phyloP scores from a whole-genome alignment of 768 basidiomycete species.

The Ramaria sp. region DNA sequence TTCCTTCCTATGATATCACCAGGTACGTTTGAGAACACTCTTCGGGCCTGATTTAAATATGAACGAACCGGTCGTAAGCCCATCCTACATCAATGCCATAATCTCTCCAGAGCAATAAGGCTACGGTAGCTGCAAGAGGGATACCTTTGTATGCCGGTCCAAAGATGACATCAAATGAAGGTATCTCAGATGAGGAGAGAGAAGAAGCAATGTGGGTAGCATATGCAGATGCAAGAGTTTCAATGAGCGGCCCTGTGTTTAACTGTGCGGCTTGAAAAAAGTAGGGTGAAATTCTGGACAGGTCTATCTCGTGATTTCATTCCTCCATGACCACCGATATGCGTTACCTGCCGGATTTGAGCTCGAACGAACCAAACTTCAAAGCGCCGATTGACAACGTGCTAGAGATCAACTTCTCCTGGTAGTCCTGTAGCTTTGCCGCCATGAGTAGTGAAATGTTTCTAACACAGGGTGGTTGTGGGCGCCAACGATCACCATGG shows the following conservation, averaged over 20 bases:
- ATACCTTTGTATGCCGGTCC: conserved; percentile 99
- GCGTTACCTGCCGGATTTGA: conserved; percentile 84
- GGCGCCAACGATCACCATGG: conserved; percentile 30
- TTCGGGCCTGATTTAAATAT: not conserved
- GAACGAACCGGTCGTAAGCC: conserved; percentile 61
- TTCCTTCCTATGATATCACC: conserved; percentile 47
- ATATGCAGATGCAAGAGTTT: conserved; percentile 70
- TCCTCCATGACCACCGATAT: not conserved
- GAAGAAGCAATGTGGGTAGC: conserved; percentile 66
- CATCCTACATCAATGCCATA: conserved; percentile 63
- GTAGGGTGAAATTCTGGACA: conserved; percentile 74
- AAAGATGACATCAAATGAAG: conserved; percentile 73
- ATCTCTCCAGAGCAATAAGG: conserved; percentile 60
- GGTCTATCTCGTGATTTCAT: not conserved
- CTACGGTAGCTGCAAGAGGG: conserved; percentile 78
- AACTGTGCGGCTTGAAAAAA: conserved; percentile 95
- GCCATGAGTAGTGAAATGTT: too few relatives aligned
- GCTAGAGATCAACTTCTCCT: conserved; percentile 57
- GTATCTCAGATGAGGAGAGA: conserved; percentile 25
- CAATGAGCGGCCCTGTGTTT: conserved; percentile 71
- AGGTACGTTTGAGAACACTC: not conserved
- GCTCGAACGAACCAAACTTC: conserved; percentile 83
- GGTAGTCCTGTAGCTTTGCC: conserved; percentile 33
- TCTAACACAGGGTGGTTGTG: not conserved
- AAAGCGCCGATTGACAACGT: conserved; percentile 63